These are phyloP conservation scores for Kwoniella sp. DNA, from an alignment of 768 basidiomycete genomes.

Conservation along the genomic window DNA sequence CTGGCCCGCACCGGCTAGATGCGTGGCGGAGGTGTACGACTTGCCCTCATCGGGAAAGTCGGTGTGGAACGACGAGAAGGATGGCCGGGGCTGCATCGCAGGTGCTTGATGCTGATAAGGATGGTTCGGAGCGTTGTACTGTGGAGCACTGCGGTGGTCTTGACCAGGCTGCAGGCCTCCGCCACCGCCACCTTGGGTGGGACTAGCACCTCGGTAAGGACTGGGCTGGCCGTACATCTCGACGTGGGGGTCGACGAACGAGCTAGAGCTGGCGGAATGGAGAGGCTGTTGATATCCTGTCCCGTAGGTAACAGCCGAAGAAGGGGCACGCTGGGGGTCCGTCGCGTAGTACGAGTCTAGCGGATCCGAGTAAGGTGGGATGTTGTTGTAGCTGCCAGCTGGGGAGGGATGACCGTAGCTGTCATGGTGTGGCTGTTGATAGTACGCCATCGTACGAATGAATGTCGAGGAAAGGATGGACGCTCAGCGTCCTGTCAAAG, in stretches of 20 bases:
- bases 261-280: too few species aligned
- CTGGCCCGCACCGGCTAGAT: slow-evolving; percentile 19
- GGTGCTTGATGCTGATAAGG: neutral
- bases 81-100: slow-evolving; percentile 16
- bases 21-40: slow-evolving; percentile 37
- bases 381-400: neutral
- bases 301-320: neutral
- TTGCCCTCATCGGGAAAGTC: slow-evolving; percentile 34
- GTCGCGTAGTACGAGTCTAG: slow-evolving; percentile 8
- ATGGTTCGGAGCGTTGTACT: slow-evolving; percentile 1
- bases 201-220: neutral
- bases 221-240: slow-evolving; percentile 13
- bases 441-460: too few species aligned
- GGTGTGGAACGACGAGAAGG: slow-evolving; percentile 22
- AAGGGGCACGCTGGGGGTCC: slow-evolving; percentile 1
- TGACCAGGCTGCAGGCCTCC: slow-evolving; percentile 3
- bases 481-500: too few species aligned
- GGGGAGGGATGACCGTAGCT: neutral
- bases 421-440: slow-evolving; percentile 2
- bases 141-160: neutral
- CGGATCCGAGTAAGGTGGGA: slow-evolving; percentile 1
- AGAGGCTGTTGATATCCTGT: slow-evolving; percentile 9
- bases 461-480: neutral
- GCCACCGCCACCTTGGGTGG: neutral
- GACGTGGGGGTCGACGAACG: slow-evolving; percentile 8